These are phyloP conservation scores for Backusella westeae DNA, from an alignment of 192 early-diverging fungal species.

Conservation along the genomic window DNA sequence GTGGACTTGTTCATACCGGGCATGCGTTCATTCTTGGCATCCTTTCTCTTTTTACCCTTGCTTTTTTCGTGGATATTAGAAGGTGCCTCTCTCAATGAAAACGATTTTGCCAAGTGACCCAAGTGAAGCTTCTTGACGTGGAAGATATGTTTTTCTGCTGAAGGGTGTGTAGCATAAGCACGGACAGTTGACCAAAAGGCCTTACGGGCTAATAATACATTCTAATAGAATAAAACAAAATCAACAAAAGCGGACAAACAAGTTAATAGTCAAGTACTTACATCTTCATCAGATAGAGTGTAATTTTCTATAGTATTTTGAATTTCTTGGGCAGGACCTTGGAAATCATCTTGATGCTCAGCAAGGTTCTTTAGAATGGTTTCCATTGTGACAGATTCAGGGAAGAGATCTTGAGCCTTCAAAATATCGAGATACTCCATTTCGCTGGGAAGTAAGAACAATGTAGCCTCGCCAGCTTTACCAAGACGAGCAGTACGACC, in stretches of 20 bases:
- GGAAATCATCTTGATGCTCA: constrained; percentile 48
- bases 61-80: constrained; percentile 54
- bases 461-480: constrained; percentile 76
- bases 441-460: constrained; percentile 93
- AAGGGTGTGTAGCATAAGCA: constrained; percentile 90
- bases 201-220: constrained; percentile 62
- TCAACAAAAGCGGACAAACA: neutral
- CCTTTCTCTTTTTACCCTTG: constrained; percentile 38
- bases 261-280: constrained; percentile 34
- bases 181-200: constrained; percentile 89
- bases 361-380: constrained; percentile 56
- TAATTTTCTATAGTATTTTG: constrained; percentile 70
- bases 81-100: constrained; percentile 94
- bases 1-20: constrained; percentile 25
- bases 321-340: constrained; percentile 46
- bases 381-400: constrained; percentile 53
- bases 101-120: constrained; percentile 95
- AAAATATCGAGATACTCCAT: constrained; percentile 68
- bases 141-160: constrained; percentile 88
- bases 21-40: constrained; percentile 33
- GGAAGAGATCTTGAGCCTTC: constrained; percentile 58
- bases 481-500: constrained; percentile 97
- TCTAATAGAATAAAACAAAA: constrained; percentile 9
- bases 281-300: constrained; percentile 58
- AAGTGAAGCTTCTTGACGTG: constrained; percentile 93